These are phyloP conservation scores for Fusarium tupiense DNA, from an alignment of 2,329 filamentous ascomycete genomes.

Conservation along the genomic window DNA sequence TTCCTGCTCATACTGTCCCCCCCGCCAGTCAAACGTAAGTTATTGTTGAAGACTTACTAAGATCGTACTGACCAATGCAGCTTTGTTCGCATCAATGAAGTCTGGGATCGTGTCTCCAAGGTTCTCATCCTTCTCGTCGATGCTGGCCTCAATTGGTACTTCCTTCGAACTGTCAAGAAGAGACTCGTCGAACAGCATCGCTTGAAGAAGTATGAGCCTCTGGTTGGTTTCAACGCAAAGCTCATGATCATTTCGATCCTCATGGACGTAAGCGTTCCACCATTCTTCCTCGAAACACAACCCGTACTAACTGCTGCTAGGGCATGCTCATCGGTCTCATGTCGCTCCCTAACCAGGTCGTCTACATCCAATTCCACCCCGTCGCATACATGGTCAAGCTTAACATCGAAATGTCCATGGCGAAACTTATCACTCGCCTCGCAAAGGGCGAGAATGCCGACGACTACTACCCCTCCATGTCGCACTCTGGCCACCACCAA, in stretches of 20 bases:
- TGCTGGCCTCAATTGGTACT: slow-evolving; percentile 62
- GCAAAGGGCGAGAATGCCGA: slow-evolving; percentile 32
- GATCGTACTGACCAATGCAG: slow-evolving; percentile 15
- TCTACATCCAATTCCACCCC: slow-evolving; percentile 62
- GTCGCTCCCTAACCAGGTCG: slow-evolving; percentile 47
- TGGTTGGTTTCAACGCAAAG: slow-evolving; percentile 60
- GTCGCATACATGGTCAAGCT: slow-evolving; percentile 63
- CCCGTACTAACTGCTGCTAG: background rate
- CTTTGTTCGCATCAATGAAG: slow-evolving; percentile 55
- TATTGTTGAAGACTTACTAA: accelerated
- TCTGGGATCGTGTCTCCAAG: slow-evolving; percentile 65
- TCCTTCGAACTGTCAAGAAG: slow-evolving; percentile 57
- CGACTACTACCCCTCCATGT: slow-evolving; percentile 33
- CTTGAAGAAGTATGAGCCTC: slow-evolving; percentile 60
- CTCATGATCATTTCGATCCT: slow-evolving; percentile 60
- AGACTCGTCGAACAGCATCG: slow-evolving; percentile 58
- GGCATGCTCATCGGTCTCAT: slow-evolving; percentile 47
- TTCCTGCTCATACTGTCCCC: slow-evolving; percentile 56
- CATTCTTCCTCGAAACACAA: accelerated
- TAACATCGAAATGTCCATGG: slow-evolving; percentile 65
- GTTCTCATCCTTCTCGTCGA: slow-evolving; percentile 62
- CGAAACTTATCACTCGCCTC: slow-evolving; percentile 58
- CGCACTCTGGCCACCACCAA: slow-evolving; percentile 25
- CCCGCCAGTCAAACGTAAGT: slow-evolving; percentile 50
- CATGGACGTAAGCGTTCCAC: slow-evolving; percentile 54